Evolutionary conservation across 2,329 filamentous ascomycete species (phyloP), one percentile per base, ranked within the genome.

Genomic region (Byssothecium circinans): DNA sequence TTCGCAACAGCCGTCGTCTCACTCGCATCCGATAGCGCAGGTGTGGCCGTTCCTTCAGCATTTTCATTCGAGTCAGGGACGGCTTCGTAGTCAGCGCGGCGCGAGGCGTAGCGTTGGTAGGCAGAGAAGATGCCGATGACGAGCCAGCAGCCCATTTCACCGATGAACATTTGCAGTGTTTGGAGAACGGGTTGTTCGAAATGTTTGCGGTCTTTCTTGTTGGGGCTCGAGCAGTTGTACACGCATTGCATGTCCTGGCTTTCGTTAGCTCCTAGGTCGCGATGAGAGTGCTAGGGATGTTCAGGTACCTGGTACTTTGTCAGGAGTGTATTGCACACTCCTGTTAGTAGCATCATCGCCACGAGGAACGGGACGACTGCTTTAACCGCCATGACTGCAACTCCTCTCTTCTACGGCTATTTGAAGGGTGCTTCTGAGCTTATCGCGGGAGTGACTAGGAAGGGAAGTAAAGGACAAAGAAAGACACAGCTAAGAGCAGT

Each of bases 171-270:
- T 72, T 97, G 94, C 1, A 90, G 77, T 2, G 94, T 97, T 71
- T 99, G 94, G 45, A 97, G 84, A 43, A 99, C 91, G 15, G 94
- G 94, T 69, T 97, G 92, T 71, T 96, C 90, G 74, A 99, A 97
- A 60, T 82, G 81, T 54, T 81, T 76, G 43, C 83, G 86, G 57
- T 86, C 81, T 49, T 79, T 80, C 8, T 83, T 81, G 62, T 89
- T 76, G 18, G 81, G 77, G 50, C 83, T 79, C 62, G 89, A 84
- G 77, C 94, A 99, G 76, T 97, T 84, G 57, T 88, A 82, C 33
- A 97, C 89, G 75, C 94, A 99, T 85, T 96, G 90, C 78, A 96
- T 95, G 71, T 99, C 94, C 89, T 91, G 47, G 36, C 15, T 7
- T 22, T 41, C 14, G 57, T 69, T 50, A 67, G 61, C 37, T 41